Percentiles rank a stretch among this genome's conserved stretches.
Conservation (phyloP, 2,329 filamentous ascomycete genomes). For the Aspergillus persii region DNA sequence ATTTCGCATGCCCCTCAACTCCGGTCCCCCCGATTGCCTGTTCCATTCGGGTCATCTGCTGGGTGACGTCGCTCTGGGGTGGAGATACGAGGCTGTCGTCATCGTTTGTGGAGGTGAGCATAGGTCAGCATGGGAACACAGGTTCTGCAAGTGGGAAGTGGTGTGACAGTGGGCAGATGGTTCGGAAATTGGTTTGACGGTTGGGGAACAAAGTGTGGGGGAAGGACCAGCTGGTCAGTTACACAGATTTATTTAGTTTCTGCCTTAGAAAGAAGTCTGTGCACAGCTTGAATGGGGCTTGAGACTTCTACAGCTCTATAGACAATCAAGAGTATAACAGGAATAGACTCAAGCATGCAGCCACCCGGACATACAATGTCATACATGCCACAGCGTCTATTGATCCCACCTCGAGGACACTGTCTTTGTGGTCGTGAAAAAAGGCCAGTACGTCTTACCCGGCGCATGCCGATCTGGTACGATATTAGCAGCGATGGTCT, state of each 20-base stretch:
- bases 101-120: not conserved
- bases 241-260: too few relatives aligned
- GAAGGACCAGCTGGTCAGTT: too few relatives aligned
- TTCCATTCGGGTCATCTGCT: not conserved
- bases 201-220: too few relatives aligned
- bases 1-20: not conserved
- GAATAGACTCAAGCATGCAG: not conserved
- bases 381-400: not conserved
- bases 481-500: not conserved
- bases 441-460: slow-evolving; percentile 25
- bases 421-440: slow-evolving; percentile 24
- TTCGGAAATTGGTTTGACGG: too few relatives aligned
- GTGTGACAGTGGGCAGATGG: too few relatives aligned
- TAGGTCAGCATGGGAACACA: too few relatives aligned
- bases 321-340: too few relatives aligned
- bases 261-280: too few relatives aligned
- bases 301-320: too few relatives aligned
- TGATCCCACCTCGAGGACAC: slow-evolving; percentile 24
- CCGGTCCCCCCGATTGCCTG: not conserved
- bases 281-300: too few relatives aligned
- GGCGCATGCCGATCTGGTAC: slow-evolving; percentile 19
- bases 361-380: not conserved
- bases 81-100: not conserved
- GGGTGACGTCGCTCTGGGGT: not conserved
- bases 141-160: too few relatives aligned